These are phyloP conservation scores for Annulohypoxylon nitens DNA, from an alignment of 495 filamentous ascomycete genomes.

Conservation along the genomic window DNA sequence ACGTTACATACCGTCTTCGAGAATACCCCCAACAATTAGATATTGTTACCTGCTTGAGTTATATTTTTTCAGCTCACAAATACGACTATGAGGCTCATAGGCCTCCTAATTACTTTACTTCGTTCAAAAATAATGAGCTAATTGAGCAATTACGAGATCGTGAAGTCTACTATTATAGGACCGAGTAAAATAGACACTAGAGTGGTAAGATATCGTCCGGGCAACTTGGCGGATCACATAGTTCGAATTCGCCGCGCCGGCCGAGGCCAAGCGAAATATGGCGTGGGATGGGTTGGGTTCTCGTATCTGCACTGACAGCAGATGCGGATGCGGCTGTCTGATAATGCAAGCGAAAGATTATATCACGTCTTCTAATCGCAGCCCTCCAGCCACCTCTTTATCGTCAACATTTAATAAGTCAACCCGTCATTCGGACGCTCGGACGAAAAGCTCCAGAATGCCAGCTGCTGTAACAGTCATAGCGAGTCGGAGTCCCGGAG, in stretches of 20 bases:
- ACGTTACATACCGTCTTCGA: slow-evolving; percentile 43
- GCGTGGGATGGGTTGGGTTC: slow-evolving; percentile 31
- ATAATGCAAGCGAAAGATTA: slow-evolving; percentile 33
- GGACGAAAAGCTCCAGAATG: slow-evolving; percentile 35
- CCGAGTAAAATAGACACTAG: not conserved
- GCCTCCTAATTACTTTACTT: slow-evolving; percentile 16
- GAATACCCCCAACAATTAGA: slow-evolving; percentile 34
- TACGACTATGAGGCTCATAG: slow-evolving; percentile 36
- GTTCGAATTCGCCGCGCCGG: slow-evolving; percentile 13
- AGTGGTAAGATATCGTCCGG: slow-evolving; percentile 16
- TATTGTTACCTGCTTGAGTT: slow-evolving; percentile 5
- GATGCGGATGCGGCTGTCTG: slow-evolving; percentile 41
- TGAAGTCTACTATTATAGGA: slow-evolving; percentile 9
- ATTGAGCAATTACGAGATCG: slow-evolving; percentile 24
- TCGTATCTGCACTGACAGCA: slow-evolving; percentile 49
- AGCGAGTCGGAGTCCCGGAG: not conserved
- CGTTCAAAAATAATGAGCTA: not conserved
- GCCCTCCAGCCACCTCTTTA: slow-evolving; percentile 21
- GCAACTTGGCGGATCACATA: slow-evolving; percentile 16
- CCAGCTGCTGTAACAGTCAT: slow-evolving; percentile 10
- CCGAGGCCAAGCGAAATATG: slow-evolving; percentile 32
- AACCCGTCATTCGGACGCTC: slow-evolving; percentile 3
- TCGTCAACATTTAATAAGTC: slow-evolving; percentile 25
- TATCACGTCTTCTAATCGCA: slow-evolving; percentile 36
- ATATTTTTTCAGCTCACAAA: slow-evolving; percentile 25